These are phyloP conservation scores for Oenanthe sinensis DNA, from an alignment of 129 eudicot species.

Conservation along the genomic window DNA sequence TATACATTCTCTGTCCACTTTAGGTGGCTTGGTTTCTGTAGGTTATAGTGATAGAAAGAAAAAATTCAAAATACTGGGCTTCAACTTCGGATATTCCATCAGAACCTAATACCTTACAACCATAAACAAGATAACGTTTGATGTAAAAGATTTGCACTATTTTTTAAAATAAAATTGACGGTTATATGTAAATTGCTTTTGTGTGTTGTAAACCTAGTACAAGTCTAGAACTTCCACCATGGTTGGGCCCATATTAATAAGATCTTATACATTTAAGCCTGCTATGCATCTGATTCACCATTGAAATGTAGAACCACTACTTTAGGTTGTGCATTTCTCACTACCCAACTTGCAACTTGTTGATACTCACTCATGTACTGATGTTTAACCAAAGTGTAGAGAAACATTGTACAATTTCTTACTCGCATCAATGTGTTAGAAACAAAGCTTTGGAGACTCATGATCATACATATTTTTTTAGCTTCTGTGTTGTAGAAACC, in stretches of 20 bases:
- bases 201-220: too few relatives aligned
- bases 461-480: not conserved
- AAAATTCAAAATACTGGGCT: too few relatives aligned
- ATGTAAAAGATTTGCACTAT: too few relatives aligned
- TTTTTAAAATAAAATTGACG: not conserved
- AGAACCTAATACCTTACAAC: not conserved
- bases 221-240: too few relatives aligned
- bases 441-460: not conserved
- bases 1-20: too few relatives aligned
- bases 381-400: not conserved
- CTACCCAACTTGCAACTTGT: not conserved
- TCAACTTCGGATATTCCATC: too few relatives aligned
- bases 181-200: too few relatives aligned
- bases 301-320: not conserved
- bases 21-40: too few relatives aligned
- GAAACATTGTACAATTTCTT: not conserved
- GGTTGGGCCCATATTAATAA: not conserved
- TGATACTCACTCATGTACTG: too few relatives aligned
- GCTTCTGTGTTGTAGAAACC: not conserved
- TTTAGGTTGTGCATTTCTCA: not conserved
- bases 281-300: not conserved
- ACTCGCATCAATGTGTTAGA: too few relatives aligned
- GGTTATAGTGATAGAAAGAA: too few relatives aligned
- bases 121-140: not conserved
- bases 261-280: not conserved